Base-by-base conservation (phyloP, 805 yeast genomes). In the Saturnispora mendoncae region DNA sequence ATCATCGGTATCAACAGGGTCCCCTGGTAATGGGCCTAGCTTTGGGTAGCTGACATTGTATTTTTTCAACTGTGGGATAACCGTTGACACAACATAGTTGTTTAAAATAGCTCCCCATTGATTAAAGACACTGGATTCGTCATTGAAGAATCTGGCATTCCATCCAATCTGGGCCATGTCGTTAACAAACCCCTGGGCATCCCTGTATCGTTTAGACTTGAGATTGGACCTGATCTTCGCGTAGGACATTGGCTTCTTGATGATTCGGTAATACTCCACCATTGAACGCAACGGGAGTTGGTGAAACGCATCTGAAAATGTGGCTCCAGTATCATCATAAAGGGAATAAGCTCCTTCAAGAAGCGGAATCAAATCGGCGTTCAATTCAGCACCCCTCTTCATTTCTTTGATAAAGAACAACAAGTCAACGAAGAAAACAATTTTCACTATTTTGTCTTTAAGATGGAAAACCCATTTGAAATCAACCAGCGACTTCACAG, bases 111-210 rank as follows among this genome's bases (percentile, higher is more conserved):
- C 65, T 3, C 87, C 96, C 51, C 81, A 83, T 19, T 68, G 67
- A 60, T 81, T 83, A 40, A 83, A 80, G 14, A 66, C 65, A 1
- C 87, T 76, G 12, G 71, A 78, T 47, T 77, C 78, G 44, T 77
- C 78, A 60, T 90, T 90, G 61, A 80, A 90, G 36, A 80, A 74
- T 46, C 84, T 74, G 3, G 97, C 96, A 56, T 90, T 90, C 87
- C 94, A 85, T 1, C 85, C 74, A 39, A 90, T 82, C 58, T 84
- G 94, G 0, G 81, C 85, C 45, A 88, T 57, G 58, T 88, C 96
- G 43, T 67, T 71, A 28, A 88, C 64, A 58, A 85, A 87, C 34
- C 76, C 79, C 51, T 78, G 82, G 1, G 84, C 75, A 35, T 67
- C 67, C 4, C 64, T 57, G 62, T 87, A 88, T 45, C 62, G 63